These are phyloP conservation scores for Amoeboaphelidium protococcarum DNA, from an alignment of 371 early-diverging fungal genomes.

Conservation along the genomic window DNA sequence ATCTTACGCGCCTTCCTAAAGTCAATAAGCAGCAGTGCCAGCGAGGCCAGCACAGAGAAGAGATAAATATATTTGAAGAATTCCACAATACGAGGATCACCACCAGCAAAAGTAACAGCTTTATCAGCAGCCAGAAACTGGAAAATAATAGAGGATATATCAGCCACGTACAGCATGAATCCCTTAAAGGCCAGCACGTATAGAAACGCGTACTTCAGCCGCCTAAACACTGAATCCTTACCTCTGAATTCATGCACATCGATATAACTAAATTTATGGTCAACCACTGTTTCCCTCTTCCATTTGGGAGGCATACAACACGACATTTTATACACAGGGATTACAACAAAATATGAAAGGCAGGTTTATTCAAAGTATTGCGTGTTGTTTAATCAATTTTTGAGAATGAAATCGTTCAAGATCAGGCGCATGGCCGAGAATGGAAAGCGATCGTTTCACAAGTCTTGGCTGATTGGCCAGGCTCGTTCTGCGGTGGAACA, in stretches of 20 bases:
- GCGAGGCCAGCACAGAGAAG: slow-evolving; percentile 34
- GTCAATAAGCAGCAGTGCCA: slow-evolving; percentile 36
- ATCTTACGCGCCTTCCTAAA: slow-evolving; percentile 35
- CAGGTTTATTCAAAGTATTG: no score
- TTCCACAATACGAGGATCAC: background rate
- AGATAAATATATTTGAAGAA: slow-evolving; percentile 27
- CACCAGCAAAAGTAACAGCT: background rate
- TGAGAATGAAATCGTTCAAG: no score
- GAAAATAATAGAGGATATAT: slow-evolving; percentile 34
- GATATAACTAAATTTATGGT: slow-evolving; percentile 68
- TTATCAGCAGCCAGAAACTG: slow-evolving; percentile 7
- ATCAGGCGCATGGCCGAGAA: no score
- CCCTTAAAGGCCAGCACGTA: slow-evolving; percentile 38
- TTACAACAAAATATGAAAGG: no score
- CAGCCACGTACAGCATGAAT: slow-evolving; percentile 37
- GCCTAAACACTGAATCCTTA: no score
- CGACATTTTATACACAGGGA: no score
- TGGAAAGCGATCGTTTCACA: no score
- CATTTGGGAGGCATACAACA: no score
- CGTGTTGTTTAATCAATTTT: no score
- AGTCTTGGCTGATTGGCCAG: no score
- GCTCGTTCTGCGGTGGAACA: no score
- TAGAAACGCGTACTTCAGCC: slow-evolving; percentile 27
- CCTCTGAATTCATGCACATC: slow-evolving; percentile 44
- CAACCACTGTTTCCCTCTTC: slow-evolving; percentile 48